Percentiles rank a stretch among this genome's conserved stretches.
Conservation (phyloP, 2,329 filamentous ascomycete species). For the Aspergillus vadensis region DNA sequence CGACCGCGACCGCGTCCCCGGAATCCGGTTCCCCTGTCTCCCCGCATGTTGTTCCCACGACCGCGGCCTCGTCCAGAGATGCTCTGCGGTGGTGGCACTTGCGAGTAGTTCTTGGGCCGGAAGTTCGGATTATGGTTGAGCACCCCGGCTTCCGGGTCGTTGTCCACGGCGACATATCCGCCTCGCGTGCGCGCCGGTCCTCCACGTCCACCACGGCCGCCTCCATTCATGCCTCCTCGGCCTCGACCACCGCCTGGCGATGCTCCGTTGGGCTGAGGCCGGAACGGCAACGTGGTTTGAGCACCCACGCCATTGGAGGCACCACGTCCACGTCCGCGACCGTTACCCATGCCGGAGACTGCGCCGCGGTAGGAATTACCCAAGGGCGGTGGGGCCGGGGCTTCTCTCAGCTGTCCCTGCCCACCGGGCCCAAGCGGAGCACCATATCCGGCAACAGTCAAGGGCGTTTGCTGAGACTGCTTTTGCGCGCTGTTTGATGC, state of each 20-base stretch:
- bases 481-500: constrained; percentile 48
- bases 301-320: constrained; percentile 27
- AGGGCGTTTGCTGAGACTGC: constrained; percentile 59
- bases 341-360: constrained; percentile 49
- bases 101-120: constrained; percentile 55
- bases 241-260: constrained; percentile 36
- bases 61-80: constrained; percentile 40
- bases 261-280: constrained; percentile 32
- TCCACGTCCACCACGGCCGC: constrained; percentile 31
- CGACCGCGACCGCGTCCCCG: constrained; percentile 36
- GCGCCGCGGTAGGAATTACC: constrained; percentile 61
- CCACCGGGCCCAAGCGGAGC: constrained; percentile 59
- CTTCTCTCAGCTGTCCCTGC: constrained; percentile 61
- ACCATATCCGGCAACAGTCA: constrained; percentile 60
- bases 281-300: constrained; percentile 34
- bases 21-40: constrained; percentile 34
- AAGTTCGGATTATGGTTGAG: constrained; percentile 59
- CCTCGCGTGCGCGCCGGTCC: constrained; percentile 32
- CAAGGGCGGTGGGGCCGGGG: constrained; percentile 59
- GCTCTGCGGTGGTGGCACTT: constrained; percentile 52
- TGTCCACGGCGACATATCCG: constrained; percentile 48
- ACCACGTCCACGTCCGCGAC: constrained; percentile 37
- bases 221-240: constrained; percentile 15
- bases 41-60: constrained; percentile 27
- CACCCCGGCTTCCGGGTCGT: constrained; percentile 56